Base-by-base conservation (phyloP, 495 filamentous ascomycete genomes). In the Bryoglossum gracile region DNA sequence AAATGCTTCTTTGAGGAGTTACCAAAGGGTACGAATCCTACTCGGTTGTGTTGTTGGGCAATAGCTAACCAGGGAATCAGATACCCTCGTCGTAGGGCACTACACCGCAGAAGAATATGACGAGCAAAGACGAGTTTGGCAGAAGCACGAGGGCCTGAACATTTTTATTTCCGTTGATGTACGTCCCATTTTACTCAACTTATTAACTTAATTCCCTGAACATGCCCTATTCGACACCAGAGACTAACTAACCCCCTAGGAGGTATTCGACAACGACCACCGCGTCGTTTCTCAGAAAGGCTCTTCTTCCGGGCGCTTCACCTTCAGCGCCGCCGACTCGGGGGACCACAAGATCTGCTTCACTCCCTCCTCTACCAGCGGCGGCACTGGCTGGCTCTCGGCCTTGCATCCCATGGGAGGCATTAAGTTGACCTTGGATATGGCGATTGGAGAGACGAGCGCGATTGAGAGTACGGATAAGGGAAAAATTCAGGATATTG, bases 1-100 rank as follows among this genome's bases (percentile, higher is more conserved):
- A 89, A 86, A 64, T 98, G 92, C 69, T 97, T 98, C 81, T 95
- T 85, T 70, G 92, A 98, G 73, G 94, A 97, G 68, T 78, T 98
- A 37, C 94, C 90, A 40, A 95, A 97, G 71, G 26, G 26, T 30
- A 30, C 13, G 6, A 30, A 5, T 30, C 26, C 26, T 6, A 13
- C 13, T 30, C n/a, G n/a, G n/a, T n/a, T n/a, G n/a, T n/a, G n/a
- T n/a, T n/a, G n/a, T n/a, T n/a, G n/a, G n/a, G n/a, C n/a, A n/a
- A n/a, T n/a, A n/a, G n/a, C n/a, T n/a, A n/a, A n/a, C n/a, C 26
- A 13, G 13, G 26, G 6, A 30, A 30, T 13, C 13, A 30, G 94
- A 96, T 69, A 98, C 92, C 1, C 69, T 98, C 11, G 91, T 98
- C 40, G 89, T 95, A 34, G 92, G 90, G 56, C 84, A 89, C 66